Evolutionary conservation across 805 yeast genomes (phyloP).

Genomic region (Groenewaldozyma salmanticensis): DNA sequence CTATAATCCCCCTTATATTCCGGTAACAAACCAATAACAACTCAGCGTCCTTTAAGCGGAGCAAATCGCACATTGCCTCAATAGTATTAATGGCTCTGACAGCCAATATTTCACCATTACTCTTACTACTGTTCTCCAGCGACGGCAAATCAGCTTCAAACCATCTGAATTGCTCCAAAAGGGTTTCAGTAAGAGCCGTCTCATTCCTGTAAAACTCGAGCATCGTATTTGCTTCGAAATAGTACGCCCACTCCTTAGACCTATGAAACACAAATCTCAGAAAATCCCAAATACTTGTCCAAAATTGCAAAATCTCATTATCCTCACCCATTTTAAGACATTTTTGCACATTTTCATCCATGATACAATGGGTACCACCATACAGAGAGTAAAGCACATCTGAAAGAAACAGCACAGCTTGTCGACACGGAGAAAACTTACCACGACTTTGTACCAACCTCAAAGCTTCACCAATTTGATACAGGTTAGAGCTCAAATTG

Average conservation of each 20-base stretch:
- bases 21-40: constrained; percentile 64
- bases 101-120: constrained; percentile 26
- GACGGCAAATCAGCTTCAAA: constrained; percentile 26
- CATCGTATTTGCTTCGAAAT: constrained; percentile 44
- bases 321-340: constrained; percentile 20
- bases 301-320: constrained; percentile 36
- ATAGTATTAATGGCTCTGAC: constrained; percentile 45
- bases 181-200: constrained; percentile 60
- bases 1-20: constrained; percentile 20
- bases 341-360: constrained; percentile 24
- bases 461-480: constrained; percentile 40
- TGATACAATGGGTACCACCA: constrained; percentile 57
- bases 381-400: constrained; percentile 57
- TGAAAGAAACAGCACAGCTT: constrained; percentile 63
- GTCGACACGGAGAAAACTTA: constrained; percentile 64
- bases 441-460: constrained; percentile 36
- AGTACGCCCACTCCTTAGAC: constrained; percentile 68
- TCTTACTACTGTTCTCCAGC: not conserved
- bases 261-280: constrained; percentile 55
- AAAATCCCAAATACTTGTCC: constrained; percentile 69
- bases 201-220: constrained; percentile 82
- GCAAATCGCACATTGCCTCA: constrained; percentile 63
- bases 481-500: constrained; percentile 37
- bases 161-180: constrained; percentile 58
- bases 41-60: constrained; percentile 71